Evolutionary conservation across 768 basidiomycete genomes (phyloP), one percentile per base, ranked within the genome.

Genomic region (Clitopilus passeckerianus): DNA sequence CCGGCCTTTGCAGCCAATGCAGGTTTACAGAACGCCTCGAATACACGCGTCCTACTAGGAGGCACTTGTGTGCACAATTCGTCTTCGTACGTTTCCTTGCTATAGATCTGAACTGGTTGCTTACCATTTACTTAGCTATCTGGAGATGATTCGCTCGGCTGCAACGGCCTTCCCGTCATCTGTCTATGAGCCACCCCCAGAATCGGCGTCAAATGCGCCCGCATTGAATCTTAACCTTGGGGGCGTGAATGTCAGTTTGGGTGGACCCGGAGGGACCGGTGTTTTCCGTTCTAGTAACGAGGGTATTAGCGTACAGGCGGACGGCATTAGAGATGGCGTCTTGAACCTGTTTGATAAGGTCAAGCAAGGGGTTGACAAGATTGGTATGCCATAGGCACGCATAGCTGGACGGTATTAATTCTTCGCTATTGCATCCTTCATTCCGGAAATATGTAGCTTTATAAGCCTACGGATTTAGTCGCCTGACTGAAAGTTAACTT

Each of bases 51-150:
- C 43, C 71, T 99, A 2, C 83, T 99, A 3, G 97, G 96, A 1
- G 96, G 97, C 15, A 98, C 95, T 35, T 95, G 90, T 64, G 82
- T 99, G 12, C 95, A 97, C 71, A 98, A 98, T 68, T 97, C 96
- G 4, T 87, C 87, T 23, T 91, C 88, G 94, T 96, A 73, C 37
- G 83, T 65, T 16, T 41, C 41, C 27, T 41, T 14, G 10, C 20
- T 56, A 50, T 43, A 30, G 52, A 44, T 63, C 30, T 53, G 27
- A 20, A 14, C 22, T 62, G 54, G 60, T 54, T 60, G 9, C 54
- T 67, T 27, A 65, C 34, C 24, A 24, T 20, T 30, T 35, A 43
- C 22, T 23, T 12, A 95, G 93, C 61, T 97, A 91, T 73, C 74
- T 98, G 43, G 89, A 93, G 64, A 96, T 97, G 94, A 75, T 97